Base-by-base conservation (phyloP, 1,284 basidiomycete genomes). In the Cronartium ribicola region DNA sequence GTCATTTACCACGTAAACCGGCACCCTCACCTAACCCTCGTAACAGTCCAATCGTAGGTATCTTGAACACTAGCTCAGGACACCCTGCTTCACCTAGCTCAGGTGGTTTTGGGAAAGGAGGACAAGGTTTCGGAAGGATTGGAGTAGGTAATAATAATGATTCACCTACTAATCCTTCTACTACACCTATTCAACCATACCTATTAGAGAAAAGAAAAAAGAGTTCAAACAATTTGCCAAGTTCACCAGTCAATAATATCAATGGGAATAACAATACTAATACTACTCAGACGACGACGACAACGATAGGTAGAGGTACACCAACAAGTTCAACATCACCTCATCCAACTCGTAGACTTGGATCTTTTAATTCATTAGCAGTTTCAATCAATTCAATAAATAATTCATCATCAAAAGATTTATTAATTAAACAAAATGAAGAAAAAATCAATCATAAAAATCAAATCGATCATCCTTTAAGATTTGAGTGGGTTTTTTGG, bases 351-450 rank as follows among this genome's bases (percentile, higher is more conserved):
- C 11, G 69, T 13, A 64, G 61, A 65, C 37, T 72, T 41, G 69
- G 69, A 11, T 72, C 69, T 6, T 72, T 72, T 22, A 72, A 72
- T 43, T 72, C 69, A 22, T 59, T 72, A 14, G 69, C 69, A 22
- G 20, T 44, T 39, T 59, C 40, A n/a, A 61, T 20, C 48, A 22
- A 40, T 41, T 29, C 66, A 1, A 57, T 37, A 40, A 51, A 67
- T n/a, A 48, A 67, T 48, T 55, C 22, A 1, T 17, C 17, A 13
- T 37, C 48, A 40, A 51, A 67, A n/a, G 66, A 67, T 11, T 8
- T 57, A 2, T 20, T 40, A 4, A 37, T 55, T 36, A 44, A 22
- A 40, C 37, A 43, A 17, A 37, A 22, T 36, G 17, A 22, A 4
- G n/a, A 37, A 22, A 11, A 29, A 22, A 37, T 36, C 22, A 14